Evolutionary conservation across 306 rosid species (phyloP).

Genomic region (Potentilla sterilis): DNA sequence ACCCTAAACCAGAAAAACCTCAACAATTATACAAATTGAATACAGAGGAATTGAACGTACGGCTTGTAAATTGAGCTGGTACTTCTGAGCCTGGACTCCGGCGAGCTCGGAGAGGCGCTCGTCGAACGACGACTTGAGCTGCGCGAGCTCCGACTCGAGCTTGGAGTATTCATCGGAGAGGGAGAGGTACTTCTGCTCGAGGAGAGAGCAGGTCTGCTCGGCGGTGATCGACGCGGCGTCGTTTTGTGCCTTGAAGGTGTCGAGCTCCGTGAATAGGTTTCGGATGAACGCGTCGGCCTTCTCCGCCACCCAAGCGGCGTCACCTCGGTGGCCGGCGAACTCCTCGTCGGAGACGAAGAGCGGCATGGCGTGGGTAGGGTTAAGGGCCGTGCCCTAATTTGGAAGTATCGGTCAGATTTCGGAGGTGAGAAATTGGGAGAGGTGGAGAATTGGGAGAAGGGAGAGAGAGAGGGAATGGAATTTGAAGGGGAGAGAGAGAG

Average conservation of each 20-base stretch:
- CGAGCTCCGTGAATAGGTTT: slow-evolving; percentile 66
- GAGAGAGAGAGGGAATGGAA: slow-evolving; percentile 13
- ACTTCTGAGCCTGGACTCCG: slow-evolving; percentile 55
- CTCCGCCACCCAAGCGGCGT: slow-evolving; percentile 52
- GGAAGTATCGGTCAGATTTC: background rate
- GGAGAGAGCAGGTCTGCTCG: slow-evolving; percentile 87
- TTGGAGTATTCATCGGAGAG: slow-evolving; percentile 72
- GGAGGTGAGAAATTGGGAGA: background rate
- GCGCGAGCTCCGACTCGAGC: slow-evolving; percentile 54
- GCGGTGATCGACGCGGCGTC: slow-evolving; percentile 87
- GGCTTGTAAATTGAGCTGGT: slow-evolving; percentile 51
- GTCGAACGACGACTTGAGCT: slow-evolving; percentile 70
- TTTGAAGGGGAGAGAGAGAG: background rate
- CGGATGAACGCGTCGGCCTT: slow-evolving; percentile 83
- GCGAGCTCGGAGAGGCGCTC: slow-evolving; percentile 51
- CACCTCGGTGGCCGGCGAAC: slow-evolving; percentile 56
- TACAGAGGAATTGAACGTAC: slow-evolving; percentile 32
- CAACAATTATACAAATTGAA: background rate
- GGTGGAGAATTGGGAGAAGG: background rate
- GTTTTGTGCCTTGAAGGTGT: slow-evolving; percentile 68
- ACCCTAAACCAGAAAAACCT: background rate
- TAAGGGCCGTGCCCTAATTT: background rate
- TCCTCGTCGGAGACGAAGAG: slow-evolving; percentile 85
- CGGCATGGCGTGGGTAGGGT: slow-evolving; percentile 19
- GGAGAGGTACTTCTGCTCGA: slow-evolving; percentile 88